A percentile compares a stretch with the other conserved stretches of the same genome.
Conservation (phyloP, 257 asterid species). For the Verbena officinalis region DNA sequence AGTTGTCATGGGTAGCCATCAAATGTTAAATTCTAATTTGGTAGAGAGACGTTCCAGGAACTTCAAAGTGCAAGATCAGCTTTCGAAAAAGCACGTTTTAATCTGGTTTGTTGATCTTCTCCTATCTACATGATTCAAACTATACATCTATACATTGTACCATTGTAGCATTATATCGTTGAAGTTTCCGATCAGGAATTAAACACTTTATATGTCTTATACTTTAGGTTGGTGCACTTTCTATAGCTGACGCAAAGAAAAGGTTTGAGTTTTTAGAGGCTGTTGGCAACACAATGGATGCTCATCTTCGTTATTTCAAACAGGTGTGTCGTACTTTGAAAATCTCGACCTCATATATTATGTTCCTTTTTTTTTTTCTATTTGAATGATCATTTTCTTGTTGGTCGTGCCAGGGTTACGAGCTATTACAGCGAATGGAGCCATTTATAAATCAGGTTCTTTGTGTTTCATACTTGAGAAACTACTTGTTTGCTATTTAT, state of each 20-base stretch:
- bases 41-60: constrained; percentile 99
- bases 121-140: constrained; percentile 11
- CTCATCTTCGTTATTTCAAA: constrained; percentile 84
- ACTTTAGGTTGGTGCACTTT: constrained; percentile 80
- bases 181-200: constrained; percentile 21
- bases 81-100: constrained; percentile 92
- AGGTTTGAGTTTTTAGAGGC: constrained; percentile 89
- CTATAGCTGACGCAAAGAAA: constrained; percentile 90
- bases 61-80: constrained; percentile 81
- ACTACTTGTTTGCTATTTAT: constrained; percentile 5
- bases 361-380: constrained; percentile 20
- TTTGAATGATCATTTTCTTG: constrained; percentile 33
- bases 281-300: constrained; percentile 84
- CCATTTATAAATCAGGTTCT: constrained; percentile 88
- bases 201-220: constrained; percentile 29
- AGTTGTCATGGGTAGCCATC: constrained; percentile 66
- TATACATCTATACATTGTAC: no score
- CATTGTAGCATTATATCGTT: constrained; percentile 5
- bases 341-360: constrained; percentile 12
- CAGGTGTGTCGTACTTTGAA: constrained; percentile 50
- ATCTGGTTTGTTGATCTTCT: constrained; percentile 65
- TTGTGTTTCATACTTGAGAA: constrained; percentile 9
- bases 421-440: constrained; percentile 92
- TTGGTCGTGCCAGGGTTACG: constrained; percentile 72
- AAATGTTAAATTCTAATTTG: constrained; percentile 76